A percentile compares a stretch with the other conserved stretches of the same genome.
These are phyloP conservation scores for Ajuga reptans DNA, from an alignment of 305 asterid genomes.

Conservation along the genomic window DNA sequence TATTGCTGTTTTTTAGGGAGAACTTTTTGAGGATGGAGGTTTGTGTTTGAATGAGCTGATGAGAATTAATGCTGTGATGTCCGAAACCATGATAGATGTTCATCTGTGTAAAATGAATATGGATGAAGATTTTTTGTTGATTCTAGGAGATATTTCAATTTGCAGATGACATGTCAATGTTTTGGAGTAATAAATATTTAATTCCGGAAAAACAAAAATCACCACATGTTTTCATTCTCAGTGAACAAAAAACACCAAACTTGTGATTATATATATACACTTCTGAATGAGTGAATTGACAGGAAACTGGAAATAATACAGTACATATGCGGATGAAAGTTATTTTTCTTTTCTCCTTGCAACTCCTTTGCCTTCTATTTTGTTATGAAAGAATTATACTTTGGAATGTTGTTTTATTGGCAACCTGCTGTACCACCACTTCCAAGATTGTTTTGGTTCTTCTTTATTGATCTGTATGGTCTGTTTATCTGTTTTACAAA, in stretches of 20 bases:
- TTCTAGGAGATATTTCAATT: neutral
- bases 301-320: neutral
- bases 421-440: neutral
- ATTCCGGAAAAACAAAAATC: neutral
- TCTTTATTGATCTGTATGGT: neutral
- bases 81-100: neutral
- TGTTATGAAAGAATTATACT: neutral
- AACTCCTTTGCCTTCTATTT: neutral
- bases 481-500: conserved; percentile 19
- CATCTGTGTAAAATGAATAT: neutral
- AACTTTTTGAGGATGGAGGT: neutral
- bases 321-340: neutral
- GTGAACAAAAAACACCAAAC: neutral
- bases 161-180: neutral
- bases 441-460: neutral
- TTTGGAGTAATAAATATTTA: neutral
- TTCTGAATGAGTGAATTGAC: neutral
- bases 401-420: neutral
- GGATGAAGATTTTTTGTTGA: neutral
- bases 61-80: neutral
- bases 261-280: neutral
- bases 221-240: neutral
- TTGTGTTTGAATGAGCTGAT: neutral
- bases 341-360: neutral
- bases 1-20: neutral